Conservation (phyloP, 768 basidiomycete genomes). For the Candolleomyces aberdarensis region DNA sequence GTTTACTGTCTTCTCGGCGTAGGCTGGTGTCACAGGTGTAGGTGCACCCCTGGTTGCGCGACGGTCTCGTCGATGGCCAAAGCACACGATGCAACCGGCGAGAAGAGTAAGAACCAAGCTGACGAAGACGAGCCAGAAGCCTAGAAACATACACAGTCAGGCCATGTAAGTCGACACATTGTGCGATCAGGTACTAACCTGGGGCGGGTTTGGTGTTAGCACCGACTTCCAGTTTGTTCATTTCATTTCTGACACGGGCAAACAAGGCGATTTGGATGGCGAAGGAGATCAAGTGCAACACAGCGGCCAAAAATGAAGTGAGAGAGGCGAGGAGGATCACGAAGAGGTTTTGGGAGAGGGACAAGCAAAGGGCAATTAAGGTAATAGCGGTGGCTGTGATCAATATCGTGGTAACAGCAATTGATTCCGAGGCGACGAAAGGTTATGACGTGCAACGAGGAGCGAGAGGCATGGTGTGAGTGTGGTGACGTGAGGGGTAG, state of each 20-base stretch:
- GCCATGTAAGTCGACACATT: not conserved
- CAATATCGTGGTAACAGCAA: no score
- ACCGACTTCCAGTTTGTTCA: conserved; percentile 46
- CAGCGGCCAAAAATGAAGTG: conserved; percentile 67
- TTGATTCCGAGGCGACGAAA: not conserved
- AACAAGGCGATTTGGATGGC: conserved; percentile 75
- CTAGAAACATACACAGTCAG: conserved; percentile 27
- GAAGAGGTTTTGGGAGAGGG: conserved; percentile 54
- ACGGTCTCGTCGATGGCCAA: conserved; percentile 7
- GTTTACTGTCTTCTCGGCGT: not conserved
- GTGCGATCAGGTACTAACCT: conserved; percentile 41
- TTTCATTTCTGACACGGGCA: conserved; percentile 55
- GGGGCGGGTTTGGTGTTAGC: conserved; percentile 54
- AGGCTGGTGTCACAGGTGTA: not conserved
- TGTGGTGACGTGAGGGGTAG: not conserved
- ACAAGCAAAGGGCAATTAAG: conserved; percentile 61
- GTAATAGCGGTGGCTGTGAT: conserved; percentile 48
- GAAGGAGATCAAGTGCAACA: conserved; percentile 69
- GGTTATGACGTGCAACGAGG: not conserved
- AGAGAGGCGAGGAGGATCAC: conserved; percentile 63
- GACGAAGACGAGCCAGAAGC: conserved; percentile 75
- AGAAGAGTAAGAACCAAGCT: conserved; percentile 60
- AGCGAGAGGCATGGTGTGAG: not conserved
- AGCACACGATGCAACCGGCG: conserved; percentile 37
- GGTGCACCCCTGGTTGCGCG: conserved; percentile 28